These are phyloP conservation scores for Prunus dulcis DNA, from an alignment of 306 rosid species.

Conservation along the genomic window DNA sequence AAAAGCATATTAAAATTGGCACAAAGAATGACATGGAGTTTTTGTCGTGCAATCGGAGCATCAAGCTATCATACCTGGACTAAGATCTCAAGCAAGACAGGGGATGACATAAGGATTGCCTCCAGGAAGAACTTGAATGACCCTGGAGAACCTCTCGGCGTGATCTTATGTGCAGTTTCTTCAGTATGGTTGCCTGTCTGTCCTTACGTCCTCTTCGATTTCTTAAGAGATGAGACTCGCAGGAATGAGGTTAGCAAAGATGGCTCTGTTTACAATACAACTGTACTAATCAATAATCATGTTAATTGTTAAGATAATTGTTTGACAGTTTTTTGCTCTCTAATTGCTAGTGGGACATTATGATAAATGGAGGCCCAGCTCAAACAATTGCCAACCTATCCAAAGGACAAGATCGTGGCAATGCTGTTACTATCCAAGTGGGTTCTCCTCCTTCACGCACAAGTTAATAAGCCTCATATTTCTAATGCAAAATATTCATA, in stretches of 20 bases:
- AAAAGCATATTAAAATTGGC: conserved; percentile 91
- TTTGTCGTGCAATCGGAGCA: conserved; percentile 80
- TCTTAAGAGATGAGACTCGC: conserved; percentile 74
- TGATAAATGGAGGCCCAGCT: conserved; percentile 71
- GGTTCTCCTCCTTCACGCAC: conserved; percentile 22
- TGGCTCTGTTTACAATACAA: neutral
- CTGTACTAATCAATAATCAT: neutral
- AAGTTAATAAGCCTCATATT: neutral
- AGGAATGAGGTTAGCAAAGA: conserved; percentile 56
- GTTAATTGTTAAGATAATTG: neutral
- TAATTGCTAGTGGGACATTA: conserved; percentile 75
- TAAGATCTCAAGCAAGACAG: conserved; percentile 70
- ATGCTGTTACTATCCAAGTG: conserved; percentile 84
- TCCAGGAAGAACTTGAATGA: conserved; percentile 93
- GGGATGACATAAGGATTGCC: conserved; percentile 82
- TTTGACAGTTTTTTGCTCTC: conserved; percentile 17
- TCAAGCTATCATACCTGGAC: conserved; percentile 91
- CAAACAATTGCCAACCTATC: conserved; percentile 77
- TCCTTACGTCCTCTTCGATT: conserved; percentile 59
- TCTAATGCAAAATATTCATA: conserved; percentile 3
- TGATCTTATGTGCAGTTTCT: conserved; percentile 88
- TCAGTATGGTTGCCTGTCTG: conserved; percentile 86
- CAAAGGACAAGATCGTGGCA: conserved; percentile 97
- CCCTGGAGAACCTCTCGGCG: conserved; percentile 88
- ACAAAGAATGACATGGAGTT: conserved; percentile 79